phyloP scores from a whole-genome alignment of 2,329 filamentous ascomycete genomes.

The Hymenoscyphus fraxineus region DNA sequence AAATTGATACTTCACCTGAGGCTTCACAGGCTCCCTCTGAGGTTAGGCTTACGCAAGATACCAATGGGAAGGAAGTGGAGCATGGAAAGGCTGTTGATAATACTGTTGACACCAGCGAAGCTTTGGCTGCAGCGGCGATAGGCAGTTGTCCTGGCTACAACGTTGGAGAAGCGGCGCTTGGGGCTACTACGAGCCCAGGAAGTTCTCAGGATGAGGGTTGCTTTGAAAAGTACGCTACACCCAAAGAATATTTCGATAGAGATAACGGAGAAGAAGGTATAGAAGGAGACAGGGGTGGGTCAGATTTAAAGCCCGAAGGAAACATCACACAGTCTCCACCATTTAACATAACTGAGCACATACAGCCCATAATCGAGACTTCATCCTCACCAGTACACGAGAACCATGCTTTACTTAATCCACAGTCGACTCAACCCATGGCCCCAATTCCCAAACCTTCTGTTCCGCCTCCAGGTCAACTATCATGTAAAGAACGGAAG shows the following conservation, averaged over 20 bases:
- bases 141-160: background rate
- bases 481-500: conserved; percentile 17
- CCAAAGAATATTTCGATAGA: too few relatives aligned
- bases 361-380: background rate
- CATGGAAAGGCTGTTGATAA: background rate
- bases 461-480: background rate
- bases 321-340: too few relatives aligned
- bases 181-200: background rate
- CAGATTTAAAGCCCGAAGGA: too few relatives aligned
- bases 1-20: background rate
- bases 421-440: background rate
- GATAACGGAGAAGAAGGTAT: too few relatives aligned
- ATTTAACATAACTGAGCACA: background rate
- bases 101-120: background rate
- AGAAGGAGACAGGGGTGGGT: too few relatives aligned
- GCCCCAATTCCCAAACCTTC: background rate
- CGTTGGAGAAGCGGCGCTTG: background rate
- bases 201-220: background rate
- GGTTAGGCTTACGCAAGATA: background rate
- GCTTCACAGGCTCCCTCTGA: background rate
- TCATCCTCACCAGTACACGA: background rate
- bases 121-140: background rate
- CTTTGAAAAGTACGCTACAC: background rate
- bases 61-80: background rate
- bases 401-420: background rate